Base-by-base conservation (phyloP, 371 early-diverging fungal genomes). In the Mucor indicus region DNA sequence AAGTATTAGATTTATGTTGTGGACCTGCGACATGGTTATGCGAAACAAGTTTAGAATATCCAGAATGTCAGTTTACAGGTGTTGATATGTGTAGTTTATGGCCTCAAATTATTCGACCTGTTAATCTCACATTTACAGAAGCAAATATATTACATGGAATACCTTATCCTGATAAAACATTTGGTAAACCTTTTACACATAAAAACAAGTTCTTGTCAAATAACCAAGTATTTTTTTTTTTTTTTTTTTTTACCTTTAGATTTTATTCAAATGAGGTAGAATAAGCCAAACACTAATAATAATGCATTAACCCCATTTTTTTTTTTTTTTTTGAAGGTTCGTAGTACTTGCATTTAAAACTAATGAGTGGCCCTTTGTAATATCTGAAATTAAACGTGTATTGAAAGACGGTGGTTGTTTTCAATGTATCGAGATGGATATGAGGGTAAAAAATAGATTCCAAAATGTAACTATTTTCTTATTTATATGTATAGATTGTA, bases 1-100 rank as follows among this genome's bases (percentile, higher is more conserved):
- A 51, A 15, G 44, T 71, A 13, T 41, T 71, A 12, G 72, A 71
- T 48, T 42, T 67, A 13, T 64, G 72, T 23, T 71, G 72, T 57
- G 72, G 72, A 2, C 67, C 72, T 36, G 72, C 64, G 9, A 71
- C 72, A 31, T 71, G 72, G 72, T 42, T 71, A 38, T 62, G 67
- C 25, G 67, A 71, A 50, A 60, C 64, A n/a, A 64, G 67, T 25
- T 37, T 67, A 6, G 67, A 71, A 42, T 64, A 71, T 35, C 67
- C 62, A 8, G 55, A 52, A 35, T 64, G 60, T 44, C 64, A 60
- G 16, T 71, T 71, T 48, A 38, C 55, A 8, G 72, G 72, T 32
- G 44, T 71, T 19, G 72, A 71, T 48, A 71, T 71, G 64, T 60
- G 59, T 29, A 55, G 39, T 55, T 37, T 62, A 31, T 69, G 69